Conservation (phyloP, 179 eudicot genomes). For the Silene vulgaris region DNA sequence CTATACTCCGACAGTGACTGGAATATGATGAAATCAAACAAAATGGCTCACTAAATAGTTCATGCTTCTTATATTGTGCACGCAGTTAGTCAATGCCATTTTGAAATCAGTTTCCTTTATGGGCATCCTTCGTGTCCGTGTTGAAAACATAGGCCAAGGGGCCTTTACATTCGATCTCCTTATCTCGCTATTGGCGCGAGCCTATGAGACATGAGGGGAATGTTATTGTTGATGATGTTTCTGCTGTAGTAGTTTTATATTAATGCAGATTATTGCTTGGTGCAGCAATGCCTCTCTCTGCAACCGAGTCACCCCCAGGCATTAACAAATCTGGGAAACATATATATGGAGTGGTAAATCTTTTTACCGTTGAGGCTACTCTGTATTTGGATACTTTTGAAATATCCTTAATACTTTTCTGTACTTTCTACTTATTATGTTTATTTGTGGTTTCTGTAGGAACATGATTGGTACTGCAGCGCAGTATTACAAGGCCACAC, state of each 20-base stretch:
- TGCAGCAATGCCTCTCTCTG: slow-evolving; percentile 85
- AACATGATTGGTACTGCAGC: slow-evolving; percentile 87
- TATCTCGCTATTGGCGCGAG: background rate
- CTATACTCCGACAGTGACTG: background rate
- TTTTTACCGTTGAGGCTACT: slow-evolving; percentile 9
- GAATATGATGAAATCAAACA: slow-evolving; percentile 7
- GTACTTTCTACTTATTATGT: background rate
- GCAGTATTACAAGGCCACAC: slow-evolving; percentile 82
- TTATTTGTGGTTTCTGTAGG: slow-evolving; percentile 42
- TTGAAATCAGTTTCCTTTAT: background rate
- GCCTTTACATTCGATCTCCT: background rate
- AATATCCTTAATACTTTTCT: background rate
- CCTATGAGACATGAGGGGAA: background rate
- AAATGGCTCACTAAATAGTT: background rate
- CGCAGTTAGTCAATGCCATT: background rate
- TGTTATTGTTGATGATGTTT: background rate
- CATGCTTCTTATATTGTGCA: background rate
- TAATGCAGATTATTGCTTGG: slow-evolving; percentile 17
- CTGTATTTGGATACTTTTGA: background rate
- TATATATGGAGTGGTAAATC: slow-evolving; percentile 82
- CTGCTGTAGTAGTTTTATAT: slow-evolving; percentile 9
- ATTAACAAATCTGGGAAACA: slow-evolving; percentile 90
- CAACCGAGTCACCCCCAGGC: slow-evolving; percentile 97
- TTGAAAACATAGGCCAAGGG: background rate
- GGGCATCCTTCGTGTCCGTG: background rate